These are phyloP conservation scores for Talaromyces adpressus DNA, from an alignment of 495 filamentous ascomycete genomes.

Conservation along the genomic window DNA sequence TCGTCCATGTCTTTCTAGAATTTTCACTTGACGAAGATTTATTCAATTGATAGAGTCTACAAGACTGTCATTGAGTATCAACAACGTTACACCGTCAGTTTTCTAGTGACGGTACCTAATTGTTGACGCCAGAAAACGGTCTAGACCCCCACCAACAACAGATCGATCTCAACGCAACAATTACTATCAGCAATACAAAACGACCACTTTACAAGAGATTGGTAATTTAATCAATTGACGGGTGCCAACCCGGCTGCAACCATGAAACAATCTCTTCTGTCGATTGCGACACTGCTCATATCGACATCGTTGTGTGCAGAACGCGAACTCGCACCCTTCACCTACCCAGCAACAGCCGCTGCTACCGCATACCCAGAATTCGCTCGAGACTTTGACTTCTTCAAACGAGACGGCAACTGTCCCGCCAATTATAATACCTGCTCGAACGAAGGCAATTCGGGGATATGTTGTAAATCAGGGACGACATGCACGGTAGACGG, in stretches of 20 bases:
- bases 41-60: neutral
- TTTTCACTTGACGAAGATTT: neutral
- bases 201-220: neutral
- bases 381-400: slow-evolving; percentile 7
- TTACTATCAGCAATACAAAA: neutral
- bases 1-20: neutral
- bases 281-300: neutral
- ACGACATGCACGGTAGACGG: slow-evolving; percentile 51
- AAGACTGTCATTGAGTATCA: neutral
- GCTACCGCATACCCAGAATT: neutral
- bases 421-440: slow-evolving; percentile 46
- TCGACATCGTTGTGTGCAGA: slow-evolving; percentile 5
- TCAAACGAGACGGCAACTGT: slow-evolving; percentile 40
- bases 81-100: neutral
- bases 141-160: neutral
- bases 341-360: neutral
- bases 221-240: neutral
- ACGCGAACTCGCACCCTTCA: slow-evolving; percentile 2
- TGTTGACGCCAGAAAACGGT: neutral
- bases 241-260: neutral
- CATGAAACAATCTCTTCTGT: slow-evolving; percentile 4
- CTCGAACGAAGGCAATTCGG: slow-evolving; percentile 38
- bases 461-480: slow-evolving; percentile 48
- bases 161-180: neutral
- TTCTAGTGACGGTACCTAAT: neutral